Conservation (phyloP, 2,329 filamentous ascomycete genomes). For the Clarireedia sp. region DNA sequence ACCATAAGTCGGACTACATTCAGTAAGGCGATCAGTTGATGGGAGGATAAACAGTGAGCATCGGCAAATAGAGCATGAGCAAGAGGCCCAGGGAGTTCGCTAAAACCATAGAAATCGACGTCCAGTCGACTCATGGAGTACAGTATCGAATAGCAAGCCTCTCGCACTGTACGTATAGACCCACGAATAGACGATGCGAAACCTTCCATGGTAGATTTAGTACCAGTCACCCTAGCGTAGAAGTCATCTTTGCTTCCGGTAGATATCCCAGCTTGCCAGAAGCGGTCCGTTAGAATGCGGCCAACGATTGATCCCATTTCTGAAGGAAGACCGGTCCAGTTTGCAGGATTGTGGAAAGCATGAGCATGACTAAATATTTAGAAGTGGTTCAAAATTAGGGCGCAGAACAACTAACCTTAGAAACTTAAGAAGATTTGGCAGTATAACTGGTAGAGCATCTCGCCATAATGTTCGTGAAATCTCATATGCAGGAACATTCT, state of each 20-base stretch:
- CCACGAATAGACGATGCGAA: slow-evolving; percentile 90
- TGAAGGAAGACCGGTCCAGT: slow-evolving; percentile 68
- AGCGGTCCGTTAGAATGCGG: slow-evolving; percentile 83
- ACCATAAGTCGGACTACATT: slow-evolving; percentile 84
- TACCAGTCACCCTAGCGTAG: slow-evolving; percentile 82
- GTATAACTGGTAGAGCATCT: slow-evolving; percentile 68
- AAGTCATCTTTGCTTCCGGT: slow-evolving; percentile 95
- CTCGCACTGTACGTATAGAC: slow-evolving; percentile 79
- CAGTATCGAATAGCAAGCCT: slow-evolving; percentile 88
- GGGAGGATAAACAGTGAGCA: slow-evolving; percentile 74
- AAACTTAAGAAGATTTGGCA: slow-evolving; percentile 81
- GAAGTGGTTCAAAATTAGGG: slow-evolving; percentile 10
- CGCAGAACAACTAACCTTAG: slow-evolving; percentile 43
- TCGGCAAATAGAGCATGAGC: slow-evolving; percentile 79
- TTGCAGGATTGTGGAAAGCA: slow-evolving; percentile 77
- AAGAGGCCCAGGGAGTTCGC: slow-evolving; percentile 72
- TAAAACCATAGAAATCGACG: slow-evolving; percentile 82
- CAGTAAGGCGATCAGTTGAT: slow-evolving; percentile 89
- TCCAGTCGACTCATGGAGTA: slow-evolving; percentile 88
- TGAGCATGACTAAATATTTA: slow-evolving; percentile 71
- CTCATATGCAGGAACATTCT: slow-evolving; percentile 62
- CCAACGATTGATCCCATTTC: slow-evolving; percentile 73
- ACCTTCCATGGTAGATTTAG: slow-evolving; percentile 83
- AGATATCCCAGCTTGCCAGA: slow-evolving; percentile 98
- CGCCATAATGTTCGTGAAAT: slow-evolving; percentile 79